Evolutionary conservation across 805 yeast genomes (phyloP).

Genomic region (Metschnikowia gruessii): DNA sequence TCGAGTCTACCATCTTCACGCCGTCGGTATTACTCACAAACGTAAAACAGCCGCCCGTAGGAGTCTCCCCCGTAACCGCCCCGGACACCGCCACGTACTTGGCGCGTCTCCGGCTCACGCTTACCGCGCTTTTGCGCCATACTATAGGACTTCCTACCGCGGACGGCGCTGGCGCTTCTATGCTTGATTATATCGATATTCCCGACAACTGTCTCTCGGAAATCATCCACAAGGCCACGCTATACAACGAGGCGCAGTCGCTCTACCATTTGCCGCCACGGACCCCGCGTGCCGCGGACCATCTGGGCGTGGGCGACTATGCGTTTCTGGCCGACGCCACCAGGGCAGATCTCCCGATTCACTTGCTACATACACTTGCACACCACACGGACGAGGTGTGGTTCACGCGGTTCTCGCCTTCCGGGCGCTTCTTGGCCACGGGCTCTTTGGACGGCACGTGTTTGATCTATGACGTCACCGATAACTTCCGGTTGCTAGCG

Average conservation of each 20-base stretch:
- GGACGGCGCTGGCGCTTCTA: not conserved
- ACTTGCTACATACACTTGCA: conserved; percentile 43
- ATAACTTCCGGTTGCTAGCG: conserved; percentile 35
- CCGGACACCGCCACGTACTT: not conserved
- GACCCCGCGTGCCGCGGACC: not conserved
- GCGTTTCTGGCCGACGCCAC: not conserved
- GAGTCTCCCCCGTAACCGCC: too few species aligned
- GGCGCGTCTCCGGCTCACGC: conserved; percentile 6
- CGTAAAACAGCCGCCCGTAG: not conserved
- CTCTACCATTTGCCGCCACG: conserved; percentile 20
- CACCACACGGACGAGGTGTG: conserved; percentile 77
- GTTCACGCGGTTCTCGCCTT: conserved; percentile 74
- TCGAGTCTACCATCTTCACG: conserved; percentile 6
- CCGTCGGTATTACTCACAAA: conserved; percentile 5
- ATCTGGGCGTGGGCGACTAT: not conserved
- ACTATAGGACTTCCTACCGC: conserved; percentile 3
- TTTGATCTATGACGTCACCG: conserved; percentile 60
- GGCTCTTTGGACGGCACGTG: conserved; percentile 68
- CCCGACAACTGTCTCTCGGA: conserved; percentile 13
- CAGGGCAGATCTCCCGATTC: conserved; percentile 43
- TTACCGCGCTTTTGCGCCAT: conserved; percentile 1
- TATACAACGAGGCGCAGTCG: conserved; percentile 8
- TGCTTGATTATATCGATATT: conserved; percentile 3
- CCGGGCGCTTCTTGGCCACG: conserved; percentile 73
- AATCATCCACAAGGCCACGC: conserved; percentile 14